Base-by-base conservation (phyloP, 192 early-diverging fungal species). In the Chytriomyces sp. region DNA sequence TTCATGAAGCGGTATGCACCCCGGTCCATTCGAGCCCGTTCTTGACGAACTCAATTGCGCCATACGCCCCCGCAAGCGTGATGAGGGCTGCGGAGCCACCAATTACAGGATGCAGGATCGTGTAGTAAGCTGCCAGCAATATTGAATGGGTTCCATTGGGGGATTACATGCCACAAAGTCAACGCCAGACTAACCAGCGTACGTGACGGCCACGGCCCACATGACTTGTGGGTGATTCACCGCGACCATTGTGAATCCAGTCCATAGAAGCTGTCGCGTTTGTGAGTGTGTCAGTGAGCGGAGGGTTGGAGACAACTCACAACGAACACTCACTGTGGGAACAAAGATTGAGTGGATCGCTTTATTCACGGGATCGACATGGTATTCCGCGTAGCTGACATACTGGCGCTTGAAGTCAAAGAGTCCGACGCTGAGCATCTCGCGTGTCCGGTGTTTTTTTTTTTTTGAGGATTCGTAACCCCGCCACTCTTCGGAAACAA, bases 331-430 rank as follows among this genome's bases (percentile, higher is more conserved):
- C 73, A 98, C 93, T 56, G 89, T 86, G 4, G 96, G 96, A 33
- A 99, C 94, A 77, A 91, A 98, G 2, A 94, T 78, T 74, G 94
- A 82, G 79, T 98, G 94, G 68, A 94, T 91, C 25, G 81, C 68
- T 32, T 94, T 81, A 82, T 98, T 96, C 73, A 85, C 78, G 44
- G 77, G 77, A 85, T 70, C 37, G 73, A 30, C 19, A 52, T 66
- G 53, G 62, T 56, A 61, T 44, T 56, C 60, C 36, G 63, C 54
- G 52, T 64, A 73, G 31, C 59, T 81, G 14, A 89, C 72, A 39
- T 94, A 86, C 79, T 97, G 91, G 64, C 87, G 72, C 67, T 89
- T 87, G 71, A 96, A 85, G 77, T 90, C 84, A 74, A 96, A 94
- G 55, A 93, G 57, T 68, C 82, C 81, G 73, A 77, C 78, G 36